A percentile compares a stretch with the other conserved stretches of the same genome.
Evolutionary conservation across 257 asterid species (phyloP).

Genomic region (Capsicum chinense): DNA sequence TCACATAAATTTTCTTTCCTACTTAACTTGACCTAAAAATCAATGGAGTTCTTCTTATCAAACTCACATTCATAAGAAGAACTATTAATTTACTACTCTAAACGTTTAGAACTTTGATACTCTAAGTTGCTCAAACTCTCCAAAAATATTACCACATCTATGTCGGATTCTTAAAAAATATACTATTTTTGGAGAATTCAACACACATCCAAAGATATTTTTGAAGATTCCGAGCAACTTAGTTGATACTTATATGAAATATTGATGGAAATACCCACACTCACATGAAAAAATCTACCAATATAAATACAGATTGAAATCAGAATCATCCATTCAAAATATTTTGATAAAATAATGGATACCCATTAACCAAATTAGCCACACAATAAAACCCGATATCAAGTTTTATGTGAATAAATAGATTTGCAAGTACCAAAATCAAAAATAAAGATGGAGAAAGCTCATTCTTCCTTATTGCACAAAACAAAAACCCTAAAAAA

Average conservation of each 20-base stretch:
- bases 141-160: no score
- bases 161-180: no score
- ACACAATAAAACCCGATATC: neutral
- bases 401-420: neutral
- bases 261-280: neutral
- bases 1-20: no score
- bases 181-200: no score
- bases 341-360: neutral
- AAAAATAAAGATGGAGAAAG: neutral
- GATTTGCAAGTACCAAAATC: slow-evolving; percentile 24
- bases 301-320: neutral
- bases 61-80: neutral
- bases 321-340: neutral
- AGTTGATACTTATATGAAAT: neutral
- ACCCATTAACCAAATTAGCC: neutral
- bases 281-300: neutral
- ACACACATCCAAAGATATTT: no score
- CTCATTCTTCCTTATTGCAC: no score
- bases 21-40: no score
- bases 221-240: no score
- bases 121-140: no score
- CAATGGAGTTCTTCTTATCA: no score
- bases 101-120: neutral
- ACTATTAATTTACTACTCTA: neutral
- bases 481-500: no score